These are phyloP conservation scores for Candida verbasci DNA, from an alignment of 805 yeast genomes.

Conservation along the genomic window DNA sequence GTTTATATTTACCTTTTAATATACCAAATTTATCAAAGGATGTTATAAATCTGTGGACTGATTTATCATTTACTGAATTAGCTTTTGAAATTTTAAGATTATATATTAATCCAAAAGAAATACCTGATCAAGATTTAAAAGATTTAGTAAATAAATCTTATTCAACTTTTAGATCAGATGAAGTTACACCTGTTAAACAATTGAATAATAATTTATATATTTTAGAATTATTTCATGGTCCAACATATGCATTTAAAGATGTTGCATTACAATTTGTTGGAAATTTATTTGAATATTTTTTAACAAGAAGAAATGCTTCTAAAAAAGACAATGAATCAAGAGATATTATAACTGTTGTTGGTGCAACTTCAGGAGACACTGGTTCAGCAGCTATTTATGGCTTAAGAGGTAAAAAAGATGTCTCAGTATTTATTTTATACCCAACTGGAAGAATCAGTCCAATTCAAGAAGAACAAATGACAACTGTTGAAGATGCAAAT, in stretches of 20 bases:
- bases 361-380: conserved; percentile 99
- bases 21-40: conserved; percentile 65
- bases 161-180: conserved; percentile 81
- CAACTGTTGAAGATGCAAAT: conserved; percentile 87
- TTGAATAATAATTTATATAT: conserved; percentile 64
- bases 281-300: conserved; percentile 89
- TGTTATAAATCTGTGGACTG: conserved; percentile 63
- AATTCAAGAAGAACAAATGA: conserved; percentile 97
- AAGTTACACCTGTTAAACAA: conserved; percentile 82
- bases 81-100: conserved; percentile 83
- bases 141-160: conserved; percentile 66
- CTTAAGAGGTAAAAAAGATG: conserved; percentile 92
- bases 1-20: conserved; percentile 81
- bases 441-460: conserved; percentile 98
- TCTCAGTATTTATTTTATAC: conserved; percentile 92
- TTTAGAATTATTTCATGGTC: conserved; percentile 96
- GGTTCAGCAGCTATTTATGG: conserved; percentile 99
- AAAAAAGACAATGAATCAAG: conserved; percentile 50
- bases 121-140: conserved; percentile 64
- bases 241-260: conserved; percentile 98
- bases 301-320: conserved; percentile 64
- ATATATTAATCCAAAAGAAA: conserved; percentile 70
- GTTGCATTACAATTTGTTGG: conserved; percentile 98
- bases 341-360: conserved; percentile 90
- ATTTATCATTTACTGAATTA: conserved; percentile 74